Base-by-base conservation (phyloP, 2,329 filamentous ascomycete species). In the Bipolaris sorokiniana region DNA sequence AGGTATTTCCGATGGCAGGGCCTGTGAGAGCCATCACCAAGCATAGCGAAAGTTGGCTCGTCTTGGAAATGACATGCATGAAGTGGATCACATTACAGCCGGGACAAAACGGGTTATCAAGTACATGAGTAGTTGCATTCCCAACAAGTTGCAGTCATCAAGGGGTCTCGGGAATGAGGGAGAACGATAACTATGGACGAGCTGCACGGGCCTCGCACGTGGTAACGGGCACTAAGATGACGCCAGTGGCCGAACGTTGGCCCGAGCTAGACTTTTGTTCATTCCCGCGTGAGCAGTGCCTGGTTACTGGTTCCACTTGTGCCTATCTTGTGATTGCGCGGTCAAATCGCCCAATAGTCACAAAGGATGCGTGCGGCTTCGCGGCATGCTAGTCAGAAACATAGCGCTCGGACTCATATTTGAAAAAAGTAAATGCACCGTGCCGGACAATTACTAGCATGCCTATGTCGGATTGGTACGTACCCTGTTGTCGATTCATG, bases 191-290 rank as follows among this genome's bases (percentile, higher is more conserved):
- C 5, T 40, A 20, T 41, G 38, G 38, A 15, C 20, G 10, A 41
- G 20, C 18, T 5, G 38, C 38, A 41, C 38, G 20, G 20, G 22
- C 38, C 20, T 41, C 20, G 20, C 38, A 41, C 38, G 38, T 41
- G 20, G 38, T 41, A 41, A 13, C 38, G 38, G 38, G 38, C 38
- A 41, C 38, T 41, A 41, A 41, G 38, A 41, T 41, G 38, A 41
- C 38, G 38, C 38, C 38, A 41, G 20, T 41, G 38, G 18, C 38
- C 38, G 38, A 41, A 41, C 38, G 38, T 41, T 41, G 38, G 38
- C 38, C 38, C 38, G 38, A 41, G 38, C 38, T 20, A 41, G 38
- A 41, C 38, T 22, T 41, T 15, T 26, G 20, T 5, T 41, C 20
- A 41, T 41, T 41, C 16, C 38, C 38, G 20, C 38, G 38, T 41